Percentiles rank a stretch among this genome's conserved stretches.
Evolutionary conservation across 495 filamentous ascomycete species (phyloP).

Genomic region (Thermochaetoides thermophila): DNA sequence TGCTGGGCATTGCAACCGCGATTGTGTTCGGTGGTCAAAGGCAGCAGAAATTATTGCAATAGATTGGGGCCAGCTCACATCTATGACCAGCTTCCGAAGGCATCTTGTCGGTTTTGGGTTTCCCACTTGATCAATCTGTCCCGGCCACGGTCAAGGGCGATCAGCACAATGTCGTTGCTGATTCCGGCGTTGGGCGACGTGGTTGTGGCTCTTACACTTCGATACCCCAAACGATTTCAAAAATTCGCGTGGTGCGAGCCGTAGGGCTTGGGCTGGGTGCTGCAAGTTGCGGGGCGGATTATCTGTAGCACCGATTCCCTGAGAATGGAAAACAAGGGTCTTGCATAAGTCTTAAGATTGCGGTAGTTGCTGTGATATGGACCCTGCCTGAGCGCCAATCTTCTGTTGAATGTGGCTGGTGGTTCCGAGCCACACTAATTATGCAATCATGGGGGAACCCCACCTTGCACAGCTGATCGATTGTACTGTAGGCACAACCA

Average conservation of each 20-base stretch:
- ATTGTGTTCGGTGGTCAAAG: not conserved
- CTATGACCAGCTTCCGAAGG: conserved; percentile 71
- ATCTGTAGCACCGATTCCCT: conserved; percentile 10
- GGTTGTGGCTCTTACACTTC: conserved; percentile 23
- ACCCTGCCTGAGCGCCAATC: not conserved
- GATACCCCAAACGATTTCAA: conserved; percentile 18
- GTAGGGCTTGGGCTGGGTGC: conserved; percentile 15
- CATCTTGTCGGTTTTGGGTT: conserved; percentile 46
- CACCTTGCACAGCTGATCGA: no score
- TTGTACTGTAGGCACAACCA: no score
- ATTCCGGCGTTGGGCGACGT: conserved; percentile 23
- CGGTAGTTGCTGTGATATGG: not conserved
- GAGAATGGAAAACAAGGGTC: not conserved
- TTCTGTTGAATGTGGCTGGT: conserved; percentile 1
- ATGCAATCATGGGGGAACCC: conserved; percentile 4
- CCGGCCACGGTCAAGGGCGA: conserved; percentile 17
- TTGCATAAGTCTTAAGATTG: no score
- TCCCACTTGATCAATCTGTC: conserved; percentile 21
- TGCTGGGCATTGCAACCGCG: conserved; percentile 4
- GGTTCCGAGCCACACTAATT: conserved; percentile 3
- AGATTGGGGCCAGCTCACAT: conserved; percentile 44
- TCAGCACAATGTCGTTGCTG: conserved; percentile 26
- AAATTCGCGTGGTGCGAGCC: conserved; percentile 21
- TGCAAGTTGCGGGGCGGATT: conserved; percentile 17
- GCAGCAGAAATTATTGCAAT: conserved; percentile 1